Conservation (phyloP, 495 filamentous ascomycete species). For the Penicillium ochrochloron region DNA sequence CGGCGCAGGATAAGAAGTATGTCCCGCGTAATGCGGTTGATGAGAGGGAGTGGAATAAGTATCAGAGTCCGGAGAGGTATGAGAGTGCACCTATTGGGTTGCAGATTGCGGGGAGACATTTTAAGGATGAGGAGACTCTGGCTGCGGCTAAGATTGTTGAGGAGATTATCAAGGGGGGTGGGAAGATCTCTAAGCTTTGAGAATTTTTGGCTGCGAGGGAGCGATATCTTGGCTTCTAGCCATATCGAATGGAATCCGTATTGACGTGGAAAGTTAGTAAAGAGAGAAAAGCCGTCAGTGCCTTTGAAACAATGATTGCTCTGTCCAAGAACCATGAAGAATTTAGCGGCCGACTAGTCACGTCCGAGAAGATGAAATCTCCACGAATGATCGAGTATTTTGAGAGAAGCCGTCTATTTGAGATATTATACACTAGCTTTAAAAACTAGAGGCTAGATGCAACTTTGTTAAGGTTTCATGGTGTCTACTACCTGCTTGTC, state of each 20-base stretch:
- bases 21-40: conserved; percentile 38
- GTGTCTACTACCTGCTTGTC: too few relatives aligned
- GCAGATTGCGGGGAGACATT: conserved; percentile 56
- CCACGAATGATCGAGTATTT: too few relatives aligned
- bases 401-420: too few relatives aligned
- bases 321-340: too few relatives aligned
- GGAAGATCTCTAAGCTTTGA: conserved; percentile 16
- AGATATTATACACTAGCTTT: too few relatives aligned
- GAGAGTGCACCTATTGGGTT: conserved; percentile 53
- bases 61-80: conserved; percentile 38
- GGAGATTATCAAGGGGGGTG: conserved; percentile 29
- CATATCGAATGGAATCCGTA: not conserved
- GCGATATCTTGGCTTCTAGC: not conserved
- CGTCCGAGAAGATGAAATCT: too few relatives aligned
- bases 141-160: conserved; percentile 42
- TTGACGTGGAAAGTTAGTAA: not conserved
- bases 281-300: too few relatives aligned
- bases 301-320: too few relatives aligned
- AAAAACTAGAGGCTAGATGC: too few relatives aligned
- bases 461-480: too few relatives aligned
- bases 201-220: not conserved
- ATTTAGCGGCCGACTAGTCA: too few relatives aligned
- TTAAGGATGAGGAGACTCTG: conserved; percentile 47
- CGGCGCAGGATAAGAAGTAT: conserved; percentile 34
- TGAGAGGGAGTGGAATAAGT: conserved; percentile 47